Evolutionary conservation across 371 early-diverging fungal genomes (phyloP), one percentile per base, ranked within the genome.

Genomic region (Mortierella sp.): DNA sequence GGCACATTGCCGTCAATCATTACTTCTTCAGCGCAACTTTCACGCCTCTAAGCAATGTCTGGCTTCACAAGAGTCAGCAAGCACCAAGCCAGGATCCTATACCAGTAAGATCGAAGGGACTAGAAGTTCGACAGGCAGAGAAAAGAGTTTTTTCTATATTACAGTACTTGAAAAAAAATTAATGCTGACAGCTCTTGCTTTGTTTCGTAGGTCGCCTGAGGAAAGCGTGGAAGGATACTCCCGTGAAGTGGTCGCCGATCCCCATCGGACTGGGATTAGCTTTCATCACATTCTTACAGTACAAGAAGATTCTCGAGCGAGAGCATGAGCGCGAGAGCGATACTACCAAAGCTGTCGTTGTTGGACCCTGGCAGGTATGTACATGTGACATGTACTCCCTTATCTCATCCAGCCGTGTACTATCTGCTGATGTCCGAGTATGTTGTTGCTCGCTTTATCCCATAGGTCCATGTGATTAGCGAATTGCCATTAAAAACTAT

Each of bases 401-500:
- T n/a, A n/a, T n/a, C n/a, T n/a, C n/a, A n/a, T n/a, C n/a, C n/a
- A n/a, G n/a, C n/a, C n/a, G n/a, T 44, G 27, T 1, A 32, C 17
- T 34, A 31, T 19, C 56, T 56, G 23, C 31, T 41, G 26, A 28
- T n/a, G 24, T 19, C 30, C 42, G 30, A 30, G 31, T 23, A 44
- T 15, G 14, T 27, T 8, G 14, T 48, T 21, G 12, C 6, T 31
- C 6, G 31, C 19, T 41, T 28, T 56, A 28, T 47, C 17, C n/a
- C 56, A 0, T 50, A 93, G 93, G 86, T 95, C 17, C 94, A 96
- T 59, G 80, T 95, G 7, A 90, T 95, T 48, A 92, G 93, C 12
- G 87, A 91, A 15, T 84, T 97, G 47, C 98, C 99, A 14, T 83
- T 98, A 32, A 87, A 94, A 54, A 84, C 90, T 34, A 85, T 96